Base-by-base conservation (phyloP, 2,329 filamentous ascomycete species). In the Trichoderma atroviride region DNA sequence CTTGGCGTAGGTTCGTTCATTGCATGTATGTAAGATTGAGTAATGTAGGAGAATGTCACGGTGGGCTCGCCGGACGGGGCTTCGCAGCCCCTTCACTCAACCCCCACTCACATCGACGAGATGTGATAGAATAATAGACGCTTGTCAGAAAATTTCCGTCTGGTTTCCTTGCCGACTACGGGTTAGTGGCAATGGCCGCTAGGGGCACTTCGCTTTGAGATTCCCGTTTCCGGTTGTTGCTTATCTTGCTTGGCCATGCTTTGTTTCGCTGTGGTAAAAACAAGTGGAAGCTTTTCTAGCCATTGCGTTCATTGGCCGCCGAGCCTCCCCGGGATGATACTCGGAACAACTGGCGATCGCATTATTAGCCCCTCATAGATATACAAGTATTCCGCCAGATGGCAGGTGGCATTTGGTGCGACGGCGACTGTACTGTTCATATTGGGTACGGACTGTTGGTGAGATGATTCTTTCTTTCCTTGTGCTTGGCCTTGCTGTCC, bases 91-190 rank as follows among this genome's bases (percentile, higher is more conserved):
- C 65, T 68, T 60, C 57, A 55, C 33, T 33, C 29, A 47, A 10
- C 47, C 57, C 57, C 57, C 65, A 64, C 59, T 31, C 60, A 52
- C 33, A 57, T 63, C 60, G 60, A 63, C 52, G 67, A 69, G 59
- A 69, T 69, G 59, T 69, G 67, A 69, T 69, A 24, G 43, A 52
- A 69, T 63, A 64, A 64, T 63, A 64, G 53, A 64, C 64, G 64
- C 64, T 67, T 67, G 64, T 67, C 67, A 69, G 50, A 64, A 69
- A 69, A 69, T 69, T 62, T 69, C 67, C 67, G 67, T 69, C 60
- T 69, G 60, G 67, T 57, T 69, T 52, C 67, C 43, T 62, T 62
- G 31, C 53, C 53, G 52, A 64, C 52, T 63, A 59, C 40, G 67
- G 60, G 37, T 58, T 69, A 69, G 60, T 35, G 59, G 50, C 37